Evolutionary conservation across 2,329 filamentous ascomycete species (phyloP), one percentile per base, ranked within the genome.

Genomic region (Rutstroemia sp.): DNA sequence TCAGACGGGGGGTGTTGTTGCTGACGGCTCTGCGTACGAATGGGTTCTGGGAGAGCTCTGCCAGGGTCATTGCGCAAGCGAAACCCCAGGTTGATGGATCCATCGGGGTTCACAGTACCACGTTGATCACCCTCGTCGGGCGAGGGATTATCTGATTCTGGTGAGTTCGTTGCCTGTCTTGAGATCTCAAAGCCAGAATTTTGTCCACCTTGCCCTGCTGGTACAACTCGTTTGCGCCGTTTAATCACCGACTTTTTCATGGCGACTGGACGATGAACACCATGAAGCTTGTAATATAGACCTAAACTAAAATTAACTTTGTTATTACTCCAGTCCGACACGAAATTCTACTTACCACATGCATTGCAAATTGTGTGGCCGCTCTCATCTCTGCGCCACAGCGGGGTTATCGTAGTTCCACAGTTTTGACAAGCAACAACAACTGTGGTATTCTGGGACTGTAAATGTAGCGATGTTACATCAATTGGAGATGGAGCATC

Each of bases 181-280:
- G 75, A 72, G 6, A 72, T 75, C 34, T 83, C 80, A 38, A 78
- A 74, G 47, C 74, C 70, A 49, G 77, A 65, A 25, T 68, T 69
- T 52, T 74, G 73, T 1, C 64, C 64, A 2, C 71, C 71, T 18
- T 76, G 78, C 49, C 79, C 75, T 18, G 88, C 90, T 18, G 92
- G 92, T 45, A 97, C 92, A 5, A 97, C 91, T 58, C 94, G 86
- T 77, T 97, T 97, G 59, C 94, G 81, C 60, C 94, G 83, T 73
- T 99, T 97, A 71, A 99, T 99, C 25, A 95, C 88, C 3, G 90
- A 88, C 72, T 96, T 97, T 73, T 97, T 99, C 94, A 99, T 97
- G n/a, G 90, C 90, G 5, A 94, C 90, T 0, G 94, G 94, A 44
- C 94, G 82, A 71, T 96, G 92, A 30, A 91, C 85, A 54, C 92